Evolutionary conservation across 306 rosid genomes (phyloP), one percentile per base, ranked within the genome.

Genomic region (barrel medic (Medicago truncatula)): DNA sequence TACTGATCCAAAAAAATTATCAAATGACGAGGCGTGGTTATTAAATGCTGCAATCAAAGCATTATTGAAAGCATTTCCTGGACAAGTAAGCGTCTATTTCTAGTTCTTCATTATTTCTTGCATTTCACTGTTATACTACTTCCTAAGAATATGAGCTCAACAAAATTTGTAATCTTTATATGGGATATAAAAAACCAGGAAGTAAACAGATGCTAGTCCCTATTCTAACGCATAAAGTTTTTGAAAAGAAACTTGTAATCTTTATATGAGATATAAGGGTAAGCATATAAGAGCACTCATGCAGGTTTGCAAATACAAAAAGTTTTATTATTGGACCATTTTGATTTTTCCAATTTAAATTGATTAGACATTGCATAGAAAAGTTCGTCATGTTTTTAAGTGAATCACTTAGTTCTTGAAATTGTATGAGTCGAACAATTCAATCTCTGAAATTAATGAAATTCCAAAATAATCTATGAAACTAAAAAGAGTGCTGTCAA

Each of bases 61-160:
- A 66, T 74, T 95, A 76, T 84, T 87, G 52, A 44, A 84, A 81
- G 99, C 92, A 61, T 95, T 91, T 77, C 91, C 92, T 10, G 93
- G 90, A 76, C 89, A 95, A 85, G 99, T 92, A 89, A 36, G 54
- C 64, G 58, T 71, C 74, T 67, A 10, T 71, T 68, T 15, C 52
- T 79, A 40, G 77, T 25, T 72, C 9, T 41, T 36, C 76, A 12
- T 17, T 38, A 63, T 44, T 76, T 69, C 81, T 46, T 67, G 84
- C 53, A 31, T 53, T 67, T 34, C 75, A 57, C 46, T 21, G 6
- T 49, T 15, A 23, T 25, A 49, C 47, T 49, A 54, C 41, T 41
- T 52, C 15, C 44, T 21, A 43, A 14, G 36, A 43, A 4, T 11
- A 59, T 5, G 2, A 36, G 10, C 28, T 52, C 34, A 14, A 66